Conservation (phyloP, 2,329 filamentous ascomycete species). For the Penicillium hesseltinei region DNA sequence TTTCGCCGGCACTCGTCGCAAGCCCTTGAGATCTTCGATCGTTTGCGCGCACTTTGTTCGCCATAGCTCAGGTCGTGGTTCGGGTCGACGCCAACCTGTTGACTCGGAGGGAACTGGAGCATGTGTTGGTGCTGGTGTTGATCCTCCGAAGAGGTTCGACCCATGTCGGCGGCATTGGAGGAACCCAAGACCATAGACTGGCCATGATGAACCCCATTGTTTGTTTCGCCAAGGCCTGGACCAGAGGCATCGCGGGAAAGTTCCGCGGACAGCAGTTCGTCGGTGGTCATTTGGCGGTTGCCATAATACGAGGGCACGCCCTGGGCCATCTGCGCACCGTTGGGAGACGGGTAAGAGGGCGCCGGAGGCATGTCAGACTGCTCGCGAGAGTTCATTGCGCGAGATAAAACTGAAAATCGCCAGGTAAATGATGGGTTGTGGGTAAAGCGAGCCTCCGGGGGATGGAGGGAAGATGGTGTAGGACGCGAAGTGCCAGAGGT, state of each 20-base stretch:
- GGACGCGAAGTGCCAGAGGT: slow-evolving; percentile 31
- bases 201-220: slow-evolving; percentile 41
- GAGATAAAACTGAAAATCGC: slow-evolving; percentile 11
- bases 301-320: slow-evolving; percentile 45
- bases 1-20: slow-evolving; percentile 88
- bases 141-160: slow-evolving; percentile 38
- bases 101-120: slow-evolving; percentile 44
- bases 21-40: slow-evolving; percentile 82
- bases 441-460: slow-evolving; percentile 36
- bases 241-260: slow-evolving; percentile 47
- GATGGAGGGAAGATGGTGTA: slow-evolving; percentile 23
- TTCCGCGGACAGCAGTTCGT: slow-evolving; percentile 50
- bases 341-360: slow-evolving; percentile 46
- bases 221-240: slow-evolving; percentile 43
- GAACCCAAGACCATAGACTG: slow-evolving; percentile 42
- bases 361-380: slow-evolving; percentile 45
- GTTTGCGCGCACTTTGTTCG: slow-evolving; percentile 67
- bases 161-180: slow-evolving; percentile 40
- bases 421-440: slow-evolving; percentile 21
- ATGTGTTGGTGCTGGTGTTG: slow-evolving; percentile 43
- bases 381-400: slow-evolving; percentile 43
- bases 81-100: slow-evolving; percentile 46
- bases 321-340: slow-evolving; percentile 45
- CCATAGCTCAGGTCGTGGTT: slow-evolving; percentile 52
- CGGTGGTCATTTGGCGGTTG: slow-evolving; percentile 46